Base-by-base conservation (phyloP, 225 moss, liverwort and hornwort genomes). In the Marchantia paleacea region DNA sequence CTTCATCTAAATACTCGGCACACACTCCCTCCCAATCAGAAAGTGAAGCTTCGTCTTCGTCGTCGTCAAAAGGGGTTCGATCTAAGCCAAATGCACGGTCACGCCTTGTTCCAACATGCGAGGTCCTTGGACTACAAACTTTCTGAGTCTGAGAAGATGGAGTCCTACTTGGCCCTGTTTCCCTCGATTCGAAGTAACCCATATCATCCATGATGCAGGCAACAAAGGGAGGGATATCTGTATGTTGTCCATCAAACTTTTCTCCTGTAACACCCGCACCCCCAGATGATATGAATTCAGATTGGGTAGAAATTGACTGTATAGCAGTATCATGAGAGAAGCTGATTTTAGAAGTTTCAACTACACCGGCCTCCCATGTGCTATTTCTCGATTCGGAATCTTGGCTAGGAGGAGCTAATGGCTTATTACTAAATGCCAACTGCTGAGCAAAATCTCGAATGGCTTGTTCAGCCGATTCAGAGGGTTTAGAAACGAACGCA, bases 1-100 rank as follows among this genome's bases (percentile, higher is more conserved):
- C 74, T 14, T 85, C 85, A 63, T 81, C 83, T 19, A 60, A 18
- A 60, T 76, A 83, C 11, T 88, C 87, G 13, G 75, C 70, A 55
- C 69, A 89, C 8, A 86, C 74, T 4, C 52, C 74, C 80, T 89
- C 89, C 89, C 89, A 89, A 55, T 89, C 89, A 48, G 89, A 86
- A 60, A 86, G 78, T 69, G 84, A 86, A 24, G 39, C 86, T 52
- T 86, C 89, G 28, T 89, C 89, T 13, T 66, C 83, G 10, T 82
- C 85, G 31, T 69, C 76, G 47, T 55, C 75, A 52, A 52, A 74
- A 60, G 55, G 61, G 7, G 65, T 66, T 55, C 57, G 50, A 76
- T 64, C 72, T 62, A 28, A 77, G 47, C 65, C 79, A 53, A 55
- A 63, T 24, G 73, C 68, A 80, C 30, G 30, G 6, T 20, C 58